phyloP scores from a whole-genome alignment of 768 basidiomycete species.

The Mycena latifolia region DNA sequence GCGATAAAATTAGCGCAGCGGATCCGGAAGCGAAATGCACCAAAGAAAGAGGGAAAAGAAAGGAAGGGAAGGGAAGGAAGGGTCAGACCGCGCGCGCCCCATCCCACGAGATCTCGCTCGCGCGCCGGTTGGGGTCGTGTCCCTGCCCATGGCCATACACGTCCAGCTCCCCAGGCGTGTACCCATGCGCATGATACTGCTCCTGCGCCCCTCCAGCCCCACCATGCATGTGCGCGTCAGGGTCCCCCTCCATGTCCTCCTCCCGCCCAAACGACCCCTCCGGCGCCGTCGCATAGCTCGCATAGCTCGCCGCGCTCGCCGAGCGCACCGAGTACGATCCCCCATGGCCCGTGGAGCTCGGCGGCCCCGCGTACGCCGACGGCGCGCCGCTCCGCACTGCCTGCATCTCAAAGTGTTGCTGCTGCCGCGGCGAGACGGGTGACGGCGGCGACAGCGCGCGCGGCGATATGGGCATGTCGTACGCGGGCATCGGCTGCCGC shows the following conservation, averaged over 20 bases:
- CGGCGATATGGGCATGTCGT: slow-evolving; percentile 8
- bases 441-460: slow-evolving; percentile 20
- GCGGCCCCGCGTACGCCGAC: slow-evolving; percentile 28
- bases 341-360: slow-evolving; percentile 36
- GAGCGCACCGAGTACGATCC: slow-evolving; percentile 42
- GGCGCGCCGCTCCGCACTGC: slow-evolving; percentile 12
- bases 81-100: slow-evolving; percentile 56
- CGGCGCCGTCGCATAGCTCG: slow-evolving; percentile 58
- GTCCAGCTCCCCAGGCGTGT: slow-evolving; percentile 42
- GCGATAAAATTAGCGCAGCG: background rate
- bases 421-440: slow-evolving; percentile 18
- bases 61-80: too few species aligned
- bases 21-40: background rate
- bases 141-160: slow-evolving; percentile 44
- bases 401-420: slow-evolving; percentile 37
- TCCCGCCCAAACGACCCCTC: slow-evolving; percentile 50
- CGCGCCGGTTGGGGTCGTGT: slow-evolving; percentile 40
- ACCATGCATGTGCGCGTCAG: slow-evolving; percentile 8
- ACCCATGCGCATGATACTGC: slow-evolving; percentile 31
- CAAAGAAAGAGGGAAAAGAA: slow-evolving; percentile 1
- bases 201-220: slow-evolving; percentile 7
- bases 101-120: slow-evolving; percentile 52
- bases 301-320: slow-evolving; percentile 52
- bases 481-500: slow-evolving; percentile 43
- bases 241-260: slow-evolving; percentile 20